Evolutionary conservation across 768 basidiomycete species (phyloP), one percentile per base, ranked within the genome.

Genomic region (Phaeotremella fagi): DNA sequence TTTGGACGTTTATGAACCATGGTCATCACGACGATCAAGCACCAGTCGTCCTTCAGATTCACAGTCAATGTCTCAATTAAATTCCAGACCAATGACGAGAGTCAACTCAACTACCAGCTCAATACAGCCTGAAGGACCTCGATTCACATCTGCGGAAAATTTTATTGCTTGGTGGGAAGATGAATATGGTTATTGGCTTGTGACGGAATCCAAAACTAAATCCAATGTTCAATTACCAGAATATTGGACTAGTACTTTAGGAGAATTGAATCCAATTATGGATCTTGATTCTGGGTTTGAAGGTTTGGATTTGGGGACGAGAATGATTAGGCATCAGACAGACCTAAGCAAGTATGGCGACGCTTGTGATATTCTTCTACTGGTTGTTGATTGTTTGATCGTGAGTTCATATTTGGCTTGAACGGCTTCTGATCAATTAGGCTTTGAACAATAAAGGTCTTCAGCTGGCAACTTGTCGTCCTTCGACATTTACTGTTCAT

Each of bases 91-190:
- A 7, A 7, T 7, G 31, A 7, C 31, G 7, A 16, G 16, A 7
- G 7, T 16, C 16, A 33, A 33, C 31, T 7, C 16, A 33, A 7
- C 31, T 7, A 33, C 31, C 9, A 7, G 9, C 9, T n/a, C n/a
- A n/a, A n/a, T n/a, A n/a, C n/a, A n/a, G n/a, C n/a, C n/a, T n/a
- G 16, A 16, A 33, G 16, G 38, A 14, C 22, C 11, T 9, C 11
- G 38, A 18, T 41, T 12, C 22, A 9, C 38, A 12, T 41, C 38
- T 7, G 22, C 38, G 12, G 18, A 12, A 22, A 6, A 25, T 6
- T 36, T 55, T 2, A 9, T 64, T 0, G 63, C 59, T 4, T 64
- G 60, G 59, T 64, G 59, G 59, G 63, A 64, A 35, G 62, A 64
- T 41, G 47, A 23, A 2, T 22, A 25, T 27, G 63, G 63, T 11